A percentile compares a stretch with the other conserved stretches of the same genome.
phyloP scores from a whole-genome alignment of 2,329 filamentous ascomycete genomes.

The Grosmannia serpens region DNA sequence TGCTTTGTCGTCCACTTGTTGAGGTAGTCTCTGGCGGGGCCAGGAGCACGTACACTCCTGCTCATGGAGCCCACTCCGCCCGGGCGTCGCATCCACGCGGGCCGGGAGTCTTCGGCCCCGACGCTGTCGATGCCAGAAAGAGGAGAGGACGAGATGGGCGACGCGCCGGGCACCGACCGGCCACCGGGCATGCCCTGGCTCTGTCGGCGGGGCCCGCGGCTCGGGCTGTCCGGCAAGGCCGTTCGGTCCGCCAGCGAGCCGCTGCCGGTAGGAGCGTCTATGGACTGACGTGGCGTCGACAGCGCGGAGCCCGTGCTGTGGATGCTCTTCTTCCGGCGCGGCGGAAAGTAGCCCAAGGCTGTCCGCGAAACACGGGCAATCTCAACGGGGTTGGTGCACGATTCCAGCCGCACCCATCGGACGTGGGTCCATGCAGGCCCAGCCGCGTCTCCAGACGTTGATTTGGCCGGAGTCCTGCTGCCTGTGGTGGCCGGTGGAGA shows the following conservation, averaged over 20 bases:
- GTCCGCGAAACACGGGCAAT: conserved; percentile 75
- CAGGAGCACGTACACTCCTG: conserved; percentile 58
- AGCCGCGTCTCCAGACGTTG: conserved; percentile 22
- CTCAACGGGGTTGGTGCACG: conserved; percentile 57
- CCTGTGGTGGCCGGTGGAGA: conserved; percentile 11
- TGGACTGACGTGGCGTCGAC: conserved; percentile 55
- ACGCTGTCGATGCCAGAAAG: conserved; percentile 18
- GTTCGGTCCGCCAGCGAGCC: conserved; percentile 17
- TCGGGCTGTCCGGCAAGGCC: conserved; percentile 20
- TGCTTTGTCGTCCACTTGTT: conserved; percentile 79
- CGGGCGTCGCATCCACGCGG: conserved; percentile 64
- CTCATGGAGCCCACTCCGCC: conserved; percentile 80
- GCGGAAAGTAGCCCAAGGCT: conserved; percentile 83
- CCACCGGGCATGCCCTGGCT: conserved; percentile 25
- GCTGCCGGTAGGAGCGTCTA: conserved; percentile 29
- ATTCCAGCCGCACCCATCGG: conserved; percentile 75
- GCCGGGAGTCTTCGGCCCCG: conserved; percentile 23
- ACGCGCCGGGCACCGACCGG: conserved; percentile 20
- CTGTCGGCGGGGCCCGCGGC: conserved; percentile 27
- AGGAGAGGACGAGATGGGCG: conserved; percentile 18
- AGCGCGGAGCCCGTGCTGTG: conserved; percentile 51
- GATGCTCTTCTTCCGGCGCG: conserved; percentile 71
- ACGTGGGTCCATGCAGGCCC: conserved; percentile 74
- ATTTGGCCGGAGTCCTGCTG: not conserved
- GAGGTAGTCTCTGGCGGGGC: conserved; percentile 72